Evolutionary conservation across 148 eudicot genomes (phyloP).

Genomic region (Tetragonia tetragonoides): DNA sequence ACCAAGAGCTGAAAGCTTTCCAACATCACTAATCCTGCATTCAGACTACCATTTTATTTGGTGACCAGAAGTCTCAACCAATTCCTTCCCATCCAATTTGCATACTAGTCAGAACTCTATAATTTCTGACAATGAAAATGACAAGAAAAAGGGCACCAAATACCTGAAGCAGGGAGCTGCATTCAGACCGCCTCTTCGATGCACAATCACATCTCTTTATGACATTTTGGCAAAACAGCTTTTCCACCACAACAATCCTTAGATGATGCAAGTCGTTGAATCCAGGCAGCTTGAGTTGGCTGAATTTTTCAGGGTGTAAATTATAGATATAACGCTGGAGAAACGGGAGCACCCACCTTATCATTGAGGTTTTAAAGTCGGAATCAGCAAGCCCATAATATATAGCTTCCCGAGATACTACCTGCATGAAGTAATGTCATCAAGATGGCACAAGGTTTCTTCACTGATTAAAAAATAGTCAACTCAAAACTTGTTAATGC

Average conservation of each 20-base stretch:
- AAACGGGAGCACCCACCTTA: conserved; percentile 87
- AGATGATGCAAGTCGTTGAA: conserved; percentile 39
- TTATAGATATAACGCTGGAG: conserved; percentile 80
- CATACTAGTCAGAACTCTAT: neutral
- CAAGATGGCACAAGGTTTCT: neutral
- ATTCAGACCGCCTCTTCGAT: conserved; percentile 60
- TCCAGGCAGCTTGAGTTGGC: conserved; percentile 60
- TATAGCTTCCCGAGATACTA: conserved; percentile 85
- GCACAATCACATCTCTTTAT: conserved; percentile 47
- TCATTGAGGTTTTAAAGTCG: conserved; percentile 56
- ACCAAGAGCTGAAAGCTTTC: no score
- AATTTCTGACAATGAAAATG: neutral
- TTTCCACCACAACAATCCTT: conserved; percentile 65
- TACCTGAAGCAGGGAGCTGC: conserved; percentile 88
- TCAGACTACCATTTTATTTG: neutral
- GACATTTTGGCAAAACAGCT: conserved; percentile 66
- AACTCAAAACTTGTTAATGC: neutral
- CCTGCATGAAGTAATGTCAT: conserved; percentile 38
- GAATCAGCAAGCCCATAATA: conserved; percentile 58
- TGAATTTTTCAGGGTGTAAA: conserved; percentile 58
- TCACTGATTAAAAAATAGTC: neutral
- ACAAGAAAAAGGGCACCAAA: neutral
- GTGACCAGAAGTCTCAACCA: neutral
- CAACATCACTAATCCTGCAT: neutral
- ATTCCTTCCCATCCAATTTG: neutral